These are phyloP conservation scores for Epichloe scottii DNA, from an alignment of 2,329 filamentous ascomycete species.

Conservation along the genomic window DNA sequence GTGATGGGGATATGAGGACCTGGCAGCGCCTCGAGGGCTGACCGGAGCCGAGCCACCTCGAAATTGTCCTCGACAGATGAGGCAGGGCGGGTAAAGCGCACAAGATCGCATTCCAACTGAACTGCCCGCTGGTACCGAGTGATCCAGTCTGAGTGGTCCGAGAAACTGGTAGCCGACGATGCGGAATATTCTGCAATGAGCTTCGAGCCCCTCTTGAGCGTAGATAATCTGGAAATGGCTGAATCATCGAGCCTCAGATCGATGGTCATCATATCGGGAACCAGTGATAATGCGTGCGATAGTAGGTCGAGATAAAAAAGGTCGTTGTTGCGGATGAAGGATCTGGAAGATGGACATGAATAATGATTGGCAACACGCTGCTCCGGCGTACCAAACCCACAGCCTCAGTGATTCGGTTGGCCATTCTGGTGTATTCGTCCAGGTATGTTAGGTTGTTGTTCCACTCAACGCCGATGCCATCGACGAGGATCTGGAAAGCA, in stretches of 20 bases:
- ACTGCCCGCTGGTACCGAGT: slow-evolving; percentile 46
- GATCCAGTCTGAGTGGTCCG: slow-evolving; percentile 46
- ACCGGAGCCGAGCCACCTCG: slow-evolving; percentile 42
- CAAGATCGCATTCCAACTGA: slow-evolving; percentile 46
- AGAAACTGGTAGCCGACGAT: slow-evolving; percentile 25
- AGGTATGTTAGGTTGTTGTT: slow-evolving; percentile 7
- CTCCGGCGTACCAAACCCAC: slow-evolving; percentile 49
- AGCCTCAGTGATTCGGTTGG: slow-evolving; percentile 41
- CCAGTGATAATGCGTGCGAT: slow-evolving; percentile 46
- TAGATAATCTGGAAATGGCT: slow-evolving; percentile 36
- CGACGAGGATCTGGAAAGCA: slow-evolving; percentile 49
- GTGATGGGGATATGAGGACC: slow-evolving; percentile 40
- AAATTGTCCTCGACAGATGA: slow-evolving; percentile 49
- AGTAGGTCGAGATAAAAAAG: slow-evolving; percentile 41
- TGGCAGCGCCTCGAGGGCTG: slow-evolving; percentile 29
- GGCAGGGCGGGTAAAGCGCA: slow-evolving; percentile 47
- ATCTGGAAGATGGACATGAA: slow-evolving; percentile 31
- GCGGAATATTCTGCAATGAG: slow-evolving; percentile 45
- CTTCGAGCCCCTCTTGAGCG: slow-evolving; percentile 41
- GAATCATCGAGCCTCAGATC: slow-evolving; percentile 45
- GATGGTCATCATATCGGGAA: slow-evolving; percentile 49
- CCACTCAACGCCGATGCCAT: slow-evolving; percentile 22
- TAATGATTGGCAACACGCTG: slow-evolving; percentile 47
- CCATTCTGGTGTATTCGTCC: slow-evolving; percentile 19
- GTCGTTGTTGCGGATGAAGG: slow-evolving; percentile 11